Evolutionary conservation across 148 eudicot genomes (phyloP).

Genomic region (Tetragonia tetragonoides): DNA sequence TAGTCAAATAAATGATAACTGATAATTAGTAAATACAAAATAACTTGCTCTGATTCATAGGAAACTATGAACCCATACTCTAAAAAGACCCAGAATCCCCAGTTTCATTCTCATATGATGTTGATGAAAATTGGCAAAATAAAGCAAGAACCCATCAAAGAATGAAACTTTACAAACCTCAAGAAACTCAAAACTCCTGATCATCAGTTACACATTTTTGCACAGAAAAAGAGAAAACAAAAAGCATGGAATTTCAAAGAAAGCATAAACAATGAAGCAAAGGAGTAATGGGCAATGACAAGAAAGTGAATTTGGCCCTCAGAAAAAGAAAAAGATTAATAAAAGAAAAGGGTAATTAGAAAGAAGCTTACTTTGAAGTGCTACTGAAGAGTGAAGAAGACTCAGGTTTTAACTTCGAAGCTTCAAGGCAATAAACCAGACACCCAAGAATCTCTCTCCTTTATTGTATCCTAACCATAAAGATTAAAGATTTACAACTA

Average conservation of each 20-base stretch:
- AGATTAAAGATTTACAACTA: too few species aligned
- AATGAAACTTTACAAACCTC: not conserved
- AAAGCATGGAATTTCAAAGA: too few species aligned
- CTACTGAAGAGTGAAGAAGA: not conserved
- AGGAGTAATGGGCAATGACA: not conserved
- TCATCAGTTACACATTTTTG: not conserved
- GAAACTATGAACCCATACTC: not conserved
- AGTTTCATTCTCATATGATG: not conserved
- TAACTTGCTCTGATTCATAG: not conserved
- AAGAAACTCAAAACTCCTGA: not conserved
- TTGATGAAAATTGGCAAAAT: not conserved
- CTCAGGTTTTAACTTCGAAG: not conserved
- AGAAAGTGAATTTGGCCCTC: not conserved
- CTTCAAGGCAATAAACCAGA: constrained; percentile 6
- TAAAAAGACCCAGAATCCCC: not conserved
- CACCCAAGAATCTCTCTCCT: too few species aligned
- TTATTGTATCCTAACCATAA: too few species aligned
- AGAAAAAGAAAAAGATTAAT: not conserved
- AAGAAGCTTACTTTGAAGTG: constrained; percentile 16
- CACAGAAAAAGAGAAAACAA: not conserved
- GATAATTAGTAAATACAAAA: not conserved
- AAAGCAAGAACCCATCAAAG: not conserved
- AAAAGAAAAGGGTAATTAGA: not conserved
- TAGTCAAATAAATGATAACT: not conserved
- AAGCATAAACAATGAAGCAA: not conserved